phyloP scores from a whole-genome alignment of 768 basidiomycete genomes.

The Lactarius akahatsu region DNA sequence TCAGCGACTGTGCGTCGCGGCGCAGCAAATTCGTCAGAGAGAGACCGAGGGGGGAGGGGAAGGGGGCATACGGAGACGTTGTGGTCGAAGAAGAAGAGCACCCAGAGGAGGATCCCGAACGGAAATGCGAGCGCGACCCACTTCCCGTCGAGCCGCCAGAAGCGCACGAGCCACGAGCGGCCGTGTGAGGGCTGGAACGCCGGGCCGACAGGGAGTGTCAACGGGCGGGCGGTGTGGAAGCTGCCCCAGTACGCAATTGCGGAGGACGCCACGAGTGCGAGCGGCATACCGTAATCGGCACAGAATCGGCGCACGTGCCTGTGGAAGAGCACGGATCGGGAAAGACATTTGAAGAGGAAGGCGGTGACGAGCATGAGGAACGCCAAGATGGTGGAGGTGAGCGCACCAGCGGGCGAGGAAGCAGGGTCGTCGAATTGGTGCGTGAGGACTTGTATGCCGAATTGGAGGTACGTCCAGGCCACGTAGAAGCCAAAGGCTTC shows the following conservation, averaged over 20 bases:
- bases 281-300: slow-evolving; percentile 90
- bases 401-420: slow-evolving; percentile 45
- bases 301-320: slow-evolving; percentile 72
- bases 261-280: slow-evolving; percentile 72
- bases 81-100: slow-evolving; percentile 94
- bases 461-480: slow-evolving; percentile 86
- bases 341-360: slow-evolving; percentile 69
- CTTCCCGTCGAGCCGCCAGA: slow-evolving; percentile 85
- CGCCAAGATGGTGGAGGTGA: slow-evolving; percentile 71
- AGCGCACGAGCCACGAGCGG: slow-evolving; percentile 79
- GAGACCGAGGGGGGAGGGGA: background rate
- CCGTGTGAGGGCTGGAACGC: slow-evolving; percentile 72
- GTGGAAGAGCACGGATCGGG: slow-evolving; percentile 66
- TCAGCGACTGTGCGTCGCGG: slow-evolving; percentile 61
- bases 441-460: slow-evolving; percentile 81
- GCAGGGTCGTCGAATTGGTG: slow-evolving; percentile 55
- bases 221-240: slow-evolving; percentile 58
- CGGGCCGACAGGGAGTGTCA: slow-evolving; percentile 64
- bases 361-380: slow-evolving; percentile 73
- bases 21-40: background rate
- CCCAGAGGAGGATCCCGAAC: slow-evolving; percentile 85
- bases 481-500: slow-evolving; percentile 95
- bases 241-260: slow-evolving; percentile 86
- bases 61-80: slow-evolving; percentile 74
- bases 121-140: slow-evolving; percentile 90